These are phyloP conservation scores for Metarhizium brunneum DNA, from an alignment of 2,329 filamentous ascomycete species.

Conservation along the genomic window DNA sequence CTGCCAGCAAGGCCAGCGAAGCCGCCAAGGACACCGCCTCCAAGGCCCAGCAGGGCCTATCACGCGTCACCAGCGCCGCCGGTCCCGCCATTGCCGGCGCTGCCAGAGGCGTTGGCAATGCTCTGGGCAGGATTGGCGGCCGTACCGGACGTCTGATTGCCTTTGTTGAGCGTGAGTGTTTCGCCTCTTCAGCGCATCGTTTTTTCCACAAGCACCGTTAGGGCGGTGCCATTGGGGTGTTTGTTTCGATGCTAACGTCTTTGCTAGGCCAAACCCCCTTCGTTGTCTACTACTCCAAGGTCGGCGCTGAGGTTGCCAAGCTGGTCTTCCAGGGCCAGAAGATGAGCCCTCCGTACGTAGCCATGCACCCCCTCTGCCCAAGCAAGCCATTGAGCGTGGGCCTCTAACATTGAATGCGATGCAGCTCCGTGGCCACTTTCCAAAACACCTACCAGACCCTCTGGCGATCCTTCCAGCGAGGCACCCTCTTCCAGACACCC, in stretches of 20 bases:
- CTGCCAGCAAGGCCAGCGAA: slow-evolving; percentile 29
- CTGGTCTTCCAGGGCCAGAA: slow-evolving; percentile 79
- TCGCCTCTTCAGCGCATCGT: neutral
- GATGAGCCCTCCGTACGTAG: slow-evolving; percentile 87
- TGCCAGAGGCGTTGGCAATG: slow-evolving; percentile 55
- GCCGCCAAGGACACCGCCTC: slow-evolving; percentile 27
- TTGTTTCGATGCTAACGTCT: neutral
- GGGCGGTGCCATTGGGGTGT: neutral
- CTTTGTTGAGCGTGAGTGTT: slow-evolving; percentile 74
- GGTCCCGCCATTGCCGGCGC: slow-evolving; percentile 68
- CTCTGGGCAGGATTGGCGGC: slow-evolving; percentile 71
- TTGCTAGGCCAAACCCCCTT: slow-evolving; percentile 69
- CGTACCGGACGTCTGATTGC: slow-evolving; percentile 69
- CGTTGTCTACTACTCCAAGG: slow-evolving; percentile 85
- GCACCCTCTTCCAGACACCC: slow-evolving; percentile 47
- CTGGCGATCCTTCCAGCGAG: slow-evolving; percentile 60
- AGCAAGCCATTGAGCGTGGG: neutral
- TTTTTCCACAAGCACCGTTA: no score
- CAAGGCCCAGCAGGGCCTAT: slow-evolving; percentile 69
- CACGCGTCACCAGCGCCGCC: slow-evolving; percentile 70
- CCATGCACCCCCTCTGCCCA: slow-evolving; percentile 3
- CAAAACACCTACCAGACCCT: slow-evolving; percentile 77
- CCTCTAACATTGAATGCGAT: slow-evolving; percentile 4
- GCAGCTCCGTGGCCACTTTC: slow-evolving; percentile 69
- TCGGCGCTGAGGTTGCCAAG: slow-evolving; percentile 79